Base-by-base conservation (phyloP, 2,329 filamentous ascomycete genomes). In the Fusarium chuoi region DNA sequence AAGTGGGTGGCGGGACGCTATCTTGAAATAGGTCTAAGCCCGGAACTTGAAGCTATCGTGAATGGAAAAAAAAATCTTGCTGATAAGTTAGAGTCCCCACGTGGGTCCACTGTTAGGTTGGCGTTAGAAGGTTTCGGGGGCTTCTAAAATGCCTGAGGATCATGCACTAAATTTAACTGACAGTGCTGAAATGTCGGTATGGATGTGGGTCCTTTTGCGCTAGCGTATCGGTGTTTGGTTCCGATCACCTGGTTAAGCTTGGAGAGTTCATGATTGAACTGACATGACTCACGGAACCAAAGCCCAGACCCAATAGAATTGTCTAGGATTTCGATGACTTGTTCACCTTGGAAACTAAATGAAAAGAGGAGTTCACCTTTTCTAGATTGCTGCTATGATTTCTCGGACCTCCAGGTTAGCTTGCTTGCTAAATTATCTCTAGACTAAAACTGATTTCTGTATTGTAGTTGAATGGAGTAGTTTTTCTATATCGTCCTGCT, bases 21-120 rank as follows among this genome's bases (percentile, higher is more conserved):
- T 51, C 67, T 63, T 51, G 54, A 75, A 54, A 73, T 70, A 73
- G 74, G 69, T 62, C 64, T 71, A 68, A 70, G 28, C 63, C 64
- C 69, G 60, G 30, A 55, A 64, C 20, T n/a, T 72, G 74, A 76
- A 70, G 74, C 74, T 75, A 76, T 76, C 74, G 72, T 76, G 69
- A 76, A 73, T 73, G 68, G 66, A 44, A 46, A 48, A 45, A 35
- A 51, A 51, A 35, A 8, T 24, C 63, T 74, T 52, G 67, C 71
- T 73, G 67, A 73, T 55, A 49, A 24, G 22, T 35, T 24, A 38
- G 30, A n/a, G 51, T 54, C 54, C 56, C 69, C 74, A 76, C 71
- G 74, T 76, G 74, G 74, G 74, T 18, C 72, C 72, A 76, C 71
- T 58, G 60, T 60, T 64, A 62, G 70, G 74, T 57, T 57, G 35